Percentiles rank a stretch among this genome's conserved stretches.
phyloP scores from a whole-genome alignment of 345 rosid genomes.

The Arabidopsis arenosa region DNA sequence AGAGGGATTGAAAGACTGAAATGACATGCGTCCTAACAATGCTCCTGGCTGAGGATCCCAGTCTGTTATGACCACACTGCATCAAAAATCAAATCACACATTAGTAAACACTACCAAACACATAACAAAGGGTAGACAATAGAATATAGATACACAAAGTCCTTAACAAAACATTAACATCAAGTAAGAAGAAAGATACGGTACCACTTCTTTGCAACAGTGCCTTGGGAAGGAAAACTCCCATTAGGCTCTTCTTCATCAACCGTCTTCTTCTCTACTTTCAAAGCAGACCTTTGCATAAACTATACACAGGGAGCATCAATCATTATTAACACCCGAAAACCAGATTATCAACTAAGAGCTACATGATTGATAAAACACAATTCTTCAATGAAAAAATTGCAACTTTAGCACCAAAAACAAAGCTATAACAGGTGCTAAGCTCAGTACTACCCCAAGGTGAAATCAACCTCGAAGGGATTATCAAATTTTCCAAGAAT shows the following conservation, averaged over 20 bases:
- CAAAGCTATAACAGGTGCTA: slow-evolving; percentile 8
- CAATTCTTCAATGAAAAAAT: background rate
- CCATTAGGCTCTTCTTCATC: slow-evolving; percentile 69
- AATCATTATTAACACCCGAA: slow-evolving; percentile 1
- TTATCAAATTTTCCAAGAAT: background rate
- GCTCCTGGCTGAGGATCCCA: slow-evolving; percentile 95
- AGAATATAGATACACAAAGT: slow-evolving; percentile 1
- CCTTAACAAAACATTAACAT: slow-evolving; percentile 14
- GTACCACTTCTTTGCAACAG: slow-evolving; percentile 70
- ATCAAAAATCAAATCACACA: slow-evolving; percentile 14
- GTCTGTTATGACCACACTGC: slow-evolving; percentile 84
- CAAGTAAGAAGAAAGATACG: background rate
- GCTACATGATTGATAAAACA: background rate
- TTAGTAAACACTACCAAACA: slow-evolving; percentile 9
- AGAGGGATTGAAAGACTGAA: slow-evolving; percentile 88
- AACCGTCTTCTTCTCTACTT: slow-evolving; percentile 59
- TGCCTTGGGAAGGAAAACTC: slow-evolving; percentile 49
- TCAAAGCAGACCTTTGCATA: slow-evolving; percentile 81
- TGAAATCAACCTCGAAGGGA: background rate
- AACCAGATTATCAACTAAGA: slow-evolving; percentile 2
- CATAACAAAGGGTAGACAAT: slow-evolving; percentile 12
- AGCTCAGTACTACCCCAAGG: background rate
- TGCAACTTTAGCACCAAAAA: slow-evolving; percentile 15
- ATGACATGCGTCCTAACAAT: slow-evolving; percentile 87
- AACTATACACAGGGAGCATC: slow-evolving; percentile 52